Conservation (phyloP, 345 rosid genomes). For the Eucalyptus regnans region DNA sequence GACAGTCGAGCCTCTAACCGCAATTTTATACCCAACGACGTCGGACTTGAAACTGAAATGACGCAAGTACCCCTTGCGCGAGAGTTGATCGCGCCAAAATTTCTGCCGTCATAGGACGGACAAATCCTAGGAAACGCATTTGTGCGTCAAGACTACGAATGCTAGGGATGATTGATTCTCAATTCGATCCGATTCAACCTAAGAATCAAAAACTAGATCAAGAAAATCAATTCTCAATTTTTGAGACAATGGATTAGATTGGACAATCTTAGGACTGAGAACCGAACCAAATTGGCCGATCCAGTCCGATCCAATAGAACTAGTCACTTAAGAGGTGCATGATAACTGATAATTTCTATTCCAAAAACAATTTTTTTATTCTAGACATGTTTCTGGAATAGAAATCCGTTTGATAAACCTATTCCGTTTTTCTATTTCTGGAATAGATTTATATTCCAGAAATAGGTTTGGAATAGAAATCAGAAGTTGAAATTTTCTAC, state of each 20-base stretch:
- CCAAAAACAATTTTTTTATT: too few relatives aligned
- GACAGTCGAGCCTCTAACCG: background rate
- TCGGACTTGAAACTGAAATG: background rate
- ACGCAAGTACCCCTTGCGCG: background rate
- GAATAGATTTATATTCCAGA: too few relatives aligned
- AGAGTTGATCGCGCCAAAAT: background rate
- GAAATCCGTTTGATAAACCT: too few relatives aligned
- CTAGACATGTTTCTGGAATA: too few relatives aligned
- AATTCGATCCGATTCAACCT: accelerated
- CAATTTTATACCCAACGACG: background rate
- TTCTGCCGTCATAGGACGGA: background rate
- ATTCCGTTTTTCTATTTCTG: too few relatives aligned
- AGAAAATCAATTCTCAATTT: accelerated
- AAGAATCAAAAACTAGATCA: accelerated
- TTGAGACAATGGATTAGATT: accelerated
- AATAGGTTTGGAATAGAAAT: too few relatives aligned
- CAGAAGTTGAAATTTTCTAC: too few relatives aligned
- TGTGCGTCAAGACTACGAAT: background rate
- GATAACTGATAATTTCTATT: too few relatives aligned
- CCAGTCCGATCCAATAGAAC: accelerated
- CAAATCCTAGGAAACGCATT: background rate
- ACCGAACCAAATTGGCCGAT: accelerated
- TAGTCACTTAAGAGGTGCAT: too few relatives aligned
- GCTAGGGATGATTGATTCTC: too few relatives aligned
- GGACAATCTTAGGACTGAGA: accelerated